phyloP scores from a whole-genome alignment of 1,139 yeast genomes.

The Yamadazyma siamensis region DNA sequence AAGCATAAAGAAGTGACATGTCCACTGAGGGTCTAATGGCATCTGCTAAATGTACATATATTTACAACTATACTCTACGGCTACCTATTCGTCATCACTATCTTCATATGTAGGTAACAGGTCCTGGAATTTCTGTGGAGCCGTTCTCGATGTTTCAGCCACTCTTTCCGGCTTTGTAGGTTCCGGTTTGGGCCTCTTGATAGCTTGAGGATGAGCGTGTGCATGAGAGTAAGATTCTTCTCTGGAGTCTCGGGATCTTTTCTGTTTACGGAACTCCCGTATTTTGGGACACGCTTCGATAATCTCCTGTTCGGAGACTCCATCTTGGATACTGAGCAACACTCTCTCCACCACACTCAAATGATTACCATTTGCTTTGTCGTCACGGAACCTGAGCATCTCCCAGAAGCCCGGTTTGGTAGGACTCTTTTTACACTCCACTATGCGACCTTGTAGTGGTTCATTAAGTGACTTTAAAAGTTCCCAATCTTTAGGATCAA shows the following conservation, averaged over 20 bases:
- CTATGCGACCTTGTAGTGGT: constrained; percentile 88
- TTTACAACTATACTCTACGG: too few relatives aligned
- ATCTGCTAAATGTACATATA: too few relatives aligned
- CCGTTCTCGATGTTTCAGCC: too few relatives aligned
- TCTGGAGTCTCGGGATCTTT: too few relatives aligned
- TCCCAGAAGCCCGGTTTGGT: constrained; percentile 66
- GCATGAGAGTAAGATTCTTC: background rate
- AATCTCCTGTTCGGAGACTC: constrained; percentile 77
- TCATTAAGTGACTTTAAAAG: constrained; percentile 62
- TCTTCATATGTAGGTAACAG: constrained; percentile 43
- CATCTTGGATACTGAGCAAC: constrained; percentile 78
- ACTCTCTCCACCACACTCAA: constrained; percentile 76
- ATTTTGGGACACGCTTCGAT: constrained; percentile 37
- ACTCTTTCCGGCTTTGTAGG: too few relatives aligned
- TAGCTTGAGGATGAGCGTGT: background rate
- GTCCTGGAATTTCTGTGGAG: constrained; percentile 23
- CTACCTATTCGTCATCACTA: constrained; percentile 35
- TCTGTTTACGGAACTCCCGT: constrained; percentile 9
- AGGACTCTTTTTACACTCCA: constrained; percentile 69
- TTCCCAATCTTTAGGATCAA: constrained; percentile 81
- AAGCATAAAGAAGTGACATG: too few relatives aligned
- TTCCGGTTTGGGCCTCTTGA: too few relatives aligned
- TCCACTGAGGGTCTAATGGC: too few relatives aligned
- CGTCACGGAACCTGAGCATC: constrained; percentile 86
- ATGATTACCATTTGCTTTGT: constrained; percentile 86